Evolutionary conservation across 2,329 filamentous ascomycete species (phyloP), one percentile per base, ranked within the genome.

Genomic region (Pseudohalonectria lignicola): DNA sequence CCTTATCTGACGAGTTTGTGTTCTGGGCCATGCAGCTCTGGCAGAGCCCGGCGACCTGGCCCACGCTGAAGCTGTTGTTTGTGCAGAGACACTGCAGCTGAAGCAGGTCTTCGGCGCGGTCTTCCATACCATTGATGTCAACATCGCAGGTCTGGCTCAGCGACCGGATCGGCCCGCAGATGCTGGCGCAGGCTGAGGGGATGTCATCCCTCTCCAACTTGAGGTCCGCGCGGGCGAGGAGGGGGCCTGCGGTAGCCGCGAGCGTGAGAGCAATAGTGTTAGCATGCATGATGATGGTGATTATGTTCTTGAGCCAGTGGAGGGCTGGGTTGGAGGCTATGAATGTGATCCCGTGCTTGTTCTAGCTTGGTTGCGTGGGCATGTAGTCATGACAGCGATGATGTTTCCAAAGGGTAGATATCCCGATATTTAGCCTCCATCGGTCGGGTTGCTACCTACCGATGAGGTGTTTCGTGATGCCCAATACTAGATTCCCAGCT

Each of bases 51-150:
- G 59, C 53, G 35, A 63, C 45, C 15, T 45, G 41, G 18, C 34
- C 44, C 36, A 64, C 62, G 47, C 62, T 47, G 48, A 66, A 60
- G 47, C 58, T 59, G 35, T 50, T 43, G 51, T 66, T 60, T 45
- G 57, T 56, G 53, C 62, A 62, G 37, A 63, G 45, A 43, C 62
- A 64, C 45, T 64, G 58, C 11, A 47, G 49, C 50, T 57, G 51
- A 37, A 63, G 56, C 15, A 52, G 54, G 32, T 59, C 49, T 46
- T 63, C 59, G 23, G 52, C 45, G 18, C 49, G 52, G 47, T 59
- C 47, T 29, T 43, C 54, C 15, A 43, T 49, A 39, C 53, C 47
- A 51, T 64, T 13, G 62, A 78, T 32, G 58, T 80, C 40, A 59
- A 73, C 32, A 66, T 62, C 55, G 43, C 63, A 66, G 29, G 47